Evolutionary conservation across 2,329 filamentous ascomycete species (phyloP), one percentile per base, ranked within the genome.

Genomic region (Coniochaeta sp.): DNA sequence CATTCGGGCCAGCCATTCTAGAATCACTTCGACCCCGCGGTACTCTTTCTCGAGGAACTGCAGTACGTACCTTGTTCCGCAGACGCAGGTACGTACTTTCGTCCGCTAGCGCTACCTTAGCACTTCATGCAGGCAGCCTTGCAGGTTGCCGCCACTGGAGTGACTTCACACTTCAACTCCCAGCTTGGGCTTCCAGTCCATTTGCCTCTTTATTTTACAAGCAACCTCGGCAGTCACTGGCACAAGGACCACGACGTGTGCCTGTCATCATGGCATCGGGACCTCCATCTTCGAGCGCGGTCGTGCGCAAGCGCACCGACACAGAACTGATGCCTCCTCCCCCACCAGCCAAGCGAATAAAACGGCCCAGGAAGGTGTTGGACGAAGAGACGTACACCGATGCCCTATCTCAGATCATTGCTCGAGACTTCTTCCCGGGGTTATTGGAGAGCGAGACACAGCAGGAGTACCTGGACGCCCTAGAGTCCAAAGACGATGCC

Each of bases 351-450:
- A 98, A 96, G 73, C 89, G 91, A 61, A 96, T 97, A 70, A 97
- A 97, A 75, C 85, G 95, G 58, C 95, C 95, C 0, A 87, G 88
- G 63, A 89, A 89, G 63, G 87, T 97, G 30, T 84, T 99, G 30
- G 91, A 96, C 72, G 95, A 99, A 79, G 93, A 99, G 66, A 87
- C 89, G 58, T 99, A 99, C 74, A 95, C 91, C 2, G 87, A 92
- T 61, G 89, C 90, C 1, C 81, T 99, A 30, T 96, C 93, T 0
- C 89, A 95, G 66, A 98, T 99, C 70, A 96, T 99, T 64, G 91
- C 91, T 10, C 87, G 95, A 65, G 95, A 99, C 79, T 99, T 96
- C 79, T 99, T 98, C 69, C 95, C 95, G 0, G 95, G 93, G 0
- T 81, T 99, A 0, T 78, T 93, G 4, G 92, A 98, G 72, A 88